Percentiles rank a stretch among this genome's conserved stretches.
Evolutionary conservation across 192 early-diverging fungal genomes (phyloP).

Genomic region (Gigaspora rosea): DNA sequence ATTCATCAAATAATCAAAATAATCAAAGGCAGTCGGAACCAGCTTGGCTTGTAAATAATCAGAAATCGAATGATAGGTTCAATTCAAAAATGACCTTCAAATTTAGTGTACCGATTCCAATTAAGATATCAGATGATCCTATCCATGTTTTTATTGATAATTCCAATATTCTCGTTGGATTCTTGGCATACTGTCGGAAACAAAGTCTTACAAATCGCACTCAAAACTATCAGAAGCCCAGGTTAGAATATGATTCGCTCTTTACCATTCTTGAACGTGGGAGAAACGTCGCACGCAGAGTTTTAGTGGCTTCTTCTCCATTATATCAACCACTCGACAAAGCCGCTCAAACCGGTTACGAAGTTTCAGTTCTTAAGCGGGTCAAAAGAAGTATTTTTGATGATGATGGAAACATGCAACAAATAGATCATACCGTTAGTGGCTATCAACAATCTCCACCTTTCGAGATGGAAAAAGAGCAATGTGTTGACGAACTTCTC

Average conservation of each 20-base stretch:
- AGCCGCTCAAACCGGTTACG: conserved; percentile 39
- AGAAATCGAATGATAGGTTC: background rate
- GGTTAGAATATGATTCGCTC: conserved; percentile 39
- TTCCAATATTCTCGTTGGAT: conserved; percentile 49
- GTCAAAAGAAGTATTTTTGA: conserved; percentile 38
- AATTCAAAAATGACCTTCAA: background rate
- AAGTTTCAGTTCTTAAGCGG: conserved; percentile 41
- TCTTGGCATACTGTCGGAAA: conserved; percentile 35
- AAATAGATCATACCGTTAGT: background rate
- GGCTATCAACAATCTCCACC: background rate
- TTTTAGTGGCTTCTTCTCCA: conserved; percentile 48
- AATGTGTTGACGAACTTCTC: conserved; percentile 50
- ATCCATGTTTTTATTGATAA: conserved; percentile 49
- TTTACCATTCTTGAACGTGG: conserved; percentile 39
- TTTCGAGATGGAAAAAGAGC: conserved; percentile 35
- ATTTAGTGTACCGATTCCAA: conserved; percentile 23
- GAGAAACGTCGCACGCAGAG: conserved; percentile 34
- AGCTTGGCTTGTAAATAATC: background rate
- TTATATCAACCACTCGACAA: conserved; percentile 44
- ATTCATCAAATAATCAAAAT: conserved; percentile 5
- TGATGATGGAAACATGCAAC: conserved; percentile 1
- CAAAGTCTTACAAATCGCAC: background rate
- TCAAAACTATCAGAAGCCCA: conserved; percentile 25
- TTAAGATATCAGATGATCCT: conserved; percentile 25
- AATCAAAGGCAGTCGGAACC: background rate